phyloP scores from a whole-genome alignment of 768 basidiomycete species.

The Leucocoprinus leucothites region DNA sequence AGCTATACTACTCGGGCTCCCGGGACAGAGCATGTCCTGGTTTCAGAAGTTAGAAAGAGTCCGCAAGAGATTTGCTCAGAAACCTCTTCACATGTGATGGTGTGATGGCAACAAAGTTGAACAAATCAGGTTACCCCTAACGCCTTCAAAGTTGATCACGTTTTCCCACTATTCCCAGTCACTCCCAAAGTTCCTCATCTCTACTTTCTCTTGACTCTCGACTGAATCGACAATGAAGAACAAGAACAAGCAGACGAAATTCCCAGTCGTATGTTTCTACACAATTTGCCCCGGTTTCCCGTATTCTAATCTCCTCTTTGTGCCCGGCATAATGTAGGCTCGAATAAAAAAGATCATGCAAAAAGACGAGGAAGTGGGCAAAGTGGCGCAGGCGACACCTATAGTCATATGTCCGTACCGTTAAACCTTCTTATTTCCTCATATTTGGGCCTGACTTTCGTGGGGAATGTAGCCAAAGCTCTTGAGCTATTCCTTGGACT shows the following conservation, averaged over 20 bases:
- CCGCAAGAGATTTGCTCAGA: too few species aligned
- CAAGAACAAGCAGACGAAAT: constrained; percentile 89
- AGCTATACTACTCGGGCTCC: too few species aligned
- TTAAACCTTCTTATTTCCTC: neutral
- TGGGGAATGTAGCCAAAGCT: constrained; percentile 71
- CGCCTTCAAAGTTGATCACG: too few species aligned
- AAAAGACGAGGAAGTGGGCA: constrained; percentile 98
- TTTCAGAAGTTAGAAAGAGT: too few species aligned
- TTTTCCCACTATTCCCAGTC: neutral
- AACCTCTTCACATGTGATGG: too few species aligned
- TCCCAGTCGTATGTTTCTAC: constrained; percentile 70
- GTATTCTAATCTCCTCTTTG: neutral
- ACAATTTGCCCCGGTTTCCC: neutral
- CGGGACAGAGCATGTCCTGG: too few species aligned
- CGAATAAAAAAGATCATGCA: constrained; percentile 99
- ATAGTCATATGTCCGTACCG: constrained; percentile 85
- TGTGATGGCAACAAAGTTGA: too few species aligned
- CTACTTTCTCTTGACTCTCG: neutral
- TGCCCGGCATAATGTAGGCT: constrained; percentile 47
- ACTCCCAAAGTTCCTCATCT: too few species aligned
- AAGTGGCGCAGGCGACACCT: constrained; percentile 94
- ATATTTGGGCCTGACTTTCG: neutral
- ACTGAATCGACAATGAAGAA: constrained; percentile 62
- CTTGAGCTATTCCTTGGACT: constrained; percentile 88
- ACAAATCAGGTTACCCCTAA: too few species aligned